These are phyloP conservation scores for Chrysanthemum lavandulifolium DNA, from an alignment of 129 eudicot species.

Conservation along the genomic window DNA sequence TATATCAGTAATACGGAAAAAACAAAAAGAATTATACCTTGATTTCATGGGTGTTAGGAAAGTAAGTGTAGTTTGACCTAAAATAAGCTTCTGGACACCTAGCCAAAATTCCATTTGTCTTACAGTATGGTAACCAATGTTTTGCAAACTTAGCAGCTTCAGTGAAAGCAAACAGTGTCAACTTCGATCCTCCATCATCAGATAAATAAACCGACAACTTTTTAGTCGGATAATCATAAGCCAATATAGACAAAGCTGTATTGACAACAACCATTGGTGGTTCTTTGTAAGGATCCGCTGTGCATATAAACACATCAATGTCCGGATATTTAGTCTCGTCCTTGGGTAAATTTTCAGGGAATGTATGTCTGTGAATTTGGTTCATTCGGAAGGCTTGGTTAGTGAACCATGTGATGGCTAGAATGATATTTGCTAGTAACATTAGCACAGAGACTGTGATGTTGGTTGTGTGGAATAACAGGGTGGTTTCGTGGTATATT, in stretches of 20 bases:
- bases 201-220: slow-evolving; percentile 54
- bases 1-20: too few species aligned
- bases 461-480: slow-evolving; percentile 35
- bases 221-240: slow-evolving; percentile 51
- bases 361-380: slow-evolving; percentile 34
- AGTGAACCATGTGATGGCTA: slow-evolving; percentile 50
- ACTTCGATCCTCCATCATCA: slow-evolving; percentile 45
- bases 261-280: slow-evolving; percentile 61
- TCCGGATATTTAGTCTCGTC: slow-evolving; percentile 38
- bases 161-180: slow-evolving; percentile 41
- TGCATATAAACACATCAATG: slow-evolving; percentile 65
- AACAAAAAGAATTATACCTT: slow-evolving; percentile 31
- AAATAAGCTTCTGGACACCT: slow-evolving; percentile 54
- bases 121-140: slow-evolving; percentile 48
- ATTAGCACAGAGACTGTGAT: slow-evolving; percentile 20
- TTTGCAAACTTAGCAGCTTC: slow-evolving; percentile 52
- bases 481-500: slow-evolving; percentile 33
- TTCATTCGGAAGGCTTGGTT: slow-evolving; percentile 52
- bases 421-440: slow-evolving; percentile 40
- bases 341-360: slow-evolving; percentile 43
- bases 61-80: slow-evolving; percentile 11
- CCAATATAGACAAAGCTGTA: slow-evolving; percentile 64
- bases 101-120: slow-evolving; percentile 23
- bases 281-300: slow-evolving; percentile 71
- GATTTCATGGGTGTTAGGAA: slow-evolving; percentile 23